Conservation (phyloP, 2,329 filamentous ascomycete species). For the Magnaporthales sp. region DNA sequence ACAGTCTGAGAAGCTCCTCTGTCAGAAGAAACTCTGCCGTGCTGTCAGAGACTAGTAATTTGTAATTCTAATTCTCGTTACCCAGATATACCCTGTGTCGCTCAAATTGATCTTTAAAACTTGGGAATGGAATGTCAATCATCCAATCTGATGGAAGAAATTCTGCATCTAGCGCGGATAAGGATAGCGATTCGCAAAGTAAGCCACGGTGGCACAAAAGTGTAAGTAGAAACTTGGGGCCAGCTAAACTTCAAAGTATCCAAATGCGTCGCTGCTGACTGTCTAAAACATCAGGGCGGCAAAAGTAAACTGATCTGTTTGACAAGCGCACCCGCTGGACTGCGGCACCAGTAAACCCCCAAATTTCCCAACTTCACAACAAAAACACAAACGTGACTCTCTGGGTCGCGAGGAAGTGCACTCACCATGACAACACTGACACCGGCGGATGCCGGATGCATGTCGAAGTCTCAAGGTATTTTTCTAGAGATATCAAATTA, state of each 20-base stretch:
- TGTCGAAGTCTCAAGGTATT: neutral
- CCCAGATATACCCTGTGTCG: neutral
- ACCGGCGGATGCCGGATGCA: neutral
- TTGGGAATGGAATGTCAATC: neutral
- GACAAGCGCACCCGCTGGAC: neutral
- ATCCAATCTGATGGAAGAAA: neutral
- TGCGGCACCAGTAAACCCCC: neutral
- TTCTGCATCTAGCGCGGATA: neutral
- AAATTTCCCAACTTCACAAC: neutral
- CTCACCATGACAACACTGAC: neutral
- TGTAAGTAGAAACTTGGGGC: neutral
- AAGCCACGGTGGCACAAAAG: neutral
- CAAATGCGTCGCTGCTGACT: neutral
- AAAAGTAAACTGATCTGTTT: neutral
- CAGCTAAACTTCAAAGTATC: neutral
- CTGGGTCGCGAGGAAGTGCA: neutral
- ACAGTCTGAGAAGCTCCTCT: neutral
- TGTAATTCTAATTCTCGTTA: neutral
- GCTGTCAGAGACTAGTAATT: neutral
- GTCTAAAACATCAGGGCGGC: neutral
- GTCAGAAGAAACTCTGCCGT: neutral
- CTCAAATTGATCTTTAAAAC: neutral
- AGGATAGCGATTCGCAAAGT: neutral
- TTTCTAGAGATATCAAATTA: neutral
- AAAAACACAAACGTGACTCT: neutral